Evolutionary conservation across 2,329 filamentous ascomycete genomes (phyloP).

Genomic region (Metarhizium brunneum): DNA sequence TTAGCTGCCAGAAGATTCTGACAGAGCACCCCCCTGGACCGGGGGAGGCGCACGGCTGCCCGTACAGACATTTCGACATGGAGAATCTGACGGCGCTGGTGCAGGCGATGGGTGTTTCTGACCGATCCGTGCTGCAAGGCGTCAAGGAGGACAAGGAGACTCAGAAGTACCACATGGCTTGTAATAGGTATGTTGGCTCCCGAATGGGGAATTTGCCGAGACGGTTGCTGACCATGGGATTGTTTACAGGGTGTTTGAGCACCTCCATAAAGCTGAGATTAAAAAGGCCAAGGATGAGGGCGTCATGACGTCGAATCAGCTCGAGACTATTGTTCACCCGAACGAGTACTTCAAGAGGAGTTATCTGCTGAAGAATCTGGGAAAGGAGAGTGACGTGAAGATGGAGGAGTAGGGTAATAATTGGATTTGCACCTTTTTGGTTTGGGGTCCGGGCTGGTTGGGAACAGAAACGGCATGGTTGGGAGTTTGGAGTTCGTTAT

Average conservation of each 20-base stretch:
- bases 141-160: constrained; percentile 85
- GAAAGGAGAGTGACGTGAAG: constrained; percentile 43
- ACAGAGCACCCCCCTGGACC: constrained; percentile 79
- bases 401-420: constrained; percentile 39
- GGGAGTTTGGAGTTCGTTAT: constrained; percentile 13
- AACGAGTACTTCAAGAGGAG: constrained; percentile 98
- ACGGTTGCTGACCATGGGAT: too few species aligned
- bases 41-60: constrained; percentile 90
- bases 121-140: constrained; percentile 66
- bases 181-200: constrained; percentile 59
- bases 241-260: constrained; percentile 66
- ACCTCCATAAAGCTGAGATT: constrained; percentile 69
- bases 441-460: constrained; percentile 3
- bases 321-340: constrained; percentile 93
- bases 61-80: constrained; percentile 82
- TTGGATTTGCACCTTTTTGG: background rate
- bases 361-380: constrained; percentile 77
- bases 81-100: constrained; percentile 77
- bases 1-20: constrained; percentile 90
- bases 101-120: constrained; percentile 69
- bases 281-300: constrained; percentile 68
- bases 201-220: too few species aligned
- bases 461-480: constrained; percentile 5
- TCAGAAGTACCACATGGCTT: constrained; percentile 88
- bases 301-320: constrained; percentile 61